Evolutionary conservation across 495 filamentous ascomycete species (phyloP).

Genomic region (Thermothielavioides terrestris): DNA sequence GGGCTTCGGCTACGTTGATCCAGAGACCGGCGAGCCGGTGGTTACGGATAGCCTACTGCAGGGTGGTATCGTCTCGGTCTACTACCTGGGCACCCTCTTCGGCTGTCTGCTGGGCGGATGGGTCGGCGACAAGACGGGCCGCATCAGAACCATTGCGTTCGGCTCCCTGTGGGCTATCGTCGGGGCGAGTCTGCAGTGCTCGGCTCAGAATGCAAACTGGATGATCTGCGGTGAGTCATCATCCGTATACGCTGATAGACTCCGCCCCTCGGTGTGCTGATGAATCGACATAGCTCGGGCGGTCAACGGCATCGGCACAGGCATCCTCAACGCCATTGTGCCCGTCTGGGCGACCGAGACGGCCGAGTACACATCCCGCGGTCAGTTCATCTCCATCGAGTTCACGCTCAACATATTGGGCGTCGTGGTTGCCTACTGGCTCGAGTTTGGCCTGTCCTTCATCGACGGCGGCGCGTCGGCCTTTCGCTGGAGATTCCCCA

Average conservation of each 20-base stretch:
- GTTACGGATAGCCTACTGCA: constrained; percentile 15
- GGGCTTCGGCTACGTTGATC: constrained; percentile 18
- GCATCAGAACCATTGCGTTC: too few relatives aligned
- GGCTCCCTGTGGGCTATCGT: too few relatives aligned
- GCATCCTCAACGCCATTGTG: constrained; percentile 29
- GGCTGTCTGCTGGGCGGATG: constrained; percentile 35
- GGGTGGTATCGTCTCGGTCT: constrained; percentile 44
- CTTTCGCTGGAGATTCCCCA: constrained; percentile 24
- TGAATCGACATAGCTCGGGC: constrained; percentile 44
- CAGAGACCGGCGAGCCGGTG: too few relatives aligned
- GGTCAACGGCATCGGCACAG: constrained; percentile 50
- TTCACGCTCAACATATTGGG: constrained; percentile 52
- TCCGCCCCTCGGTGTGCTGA: constrained; percentile 45
- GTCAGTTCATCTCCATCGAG: constrained; percentile 41
- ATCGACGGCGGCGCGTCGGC: constrained; percentile 40
- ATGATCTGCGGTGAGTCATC: too few relatives aligned
- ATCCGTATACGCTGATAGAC: constrained; percentile 48
- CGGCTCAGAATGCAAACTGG: too few relatives aligned
- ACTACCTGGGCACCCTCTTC: constrained; percentile 48
- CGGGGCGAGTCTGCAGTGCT: too few relatives aligned
- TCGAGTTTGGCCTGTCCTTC: constrained; percentile 49
- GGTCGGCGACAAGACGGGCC: neutral
- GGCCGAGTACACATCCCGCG: constrained; percentile 39
- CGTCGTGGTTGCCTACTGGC: constrained; percentile 55
- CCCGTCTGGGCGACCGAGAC: constrained; percentile 39